A percentile compares a stretch with the other conserved stretches of the same genome.
phyloP scores from a whole-genome alignment of 1,139 yeast species.

The Sugiyamaella neomexicana region DNA sequence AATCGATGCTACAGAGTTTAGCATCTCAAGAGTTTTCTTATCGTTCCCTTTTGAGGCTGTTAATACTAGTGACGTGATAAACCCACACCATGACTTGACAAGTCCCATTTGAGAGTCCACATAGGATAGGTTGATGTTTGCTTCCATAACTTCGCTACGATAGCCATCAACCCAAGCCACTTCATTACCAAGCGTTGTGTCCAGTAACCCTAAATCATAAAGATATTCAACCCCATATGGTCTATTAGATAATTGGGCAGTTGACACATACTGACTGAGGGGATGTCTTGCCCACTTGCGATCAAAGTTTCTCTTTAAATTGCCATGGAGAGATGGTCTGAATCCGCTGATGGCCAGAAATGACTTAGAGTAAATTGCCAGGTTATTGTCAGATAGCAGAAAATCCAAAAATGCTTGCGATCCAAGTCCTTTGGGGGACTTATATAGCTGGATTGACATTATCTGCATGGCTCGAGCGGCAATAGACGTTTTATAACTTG shows the following conservation, averaged over 20 bases:
- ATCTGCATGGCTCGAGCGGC: slow-evolving; percentile 72
- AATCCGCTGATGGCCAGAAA: slow-evolving; percentile 43
- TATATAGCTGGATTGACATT: slow-evolving; percentile 68
- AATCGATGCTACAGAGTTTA: slow-evolving; percentile 45
- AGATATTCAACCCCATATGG: slow-evolving; percentile 51
- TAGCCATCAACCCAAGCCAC: slow-evolving; percentile 52
- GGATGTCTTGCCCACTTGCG: slow-evolving; percentile 50
- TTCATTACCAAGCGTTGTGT: slow-evolving; percentile 52
- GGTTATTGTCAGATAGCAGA: slow-evolving; percentile 45
- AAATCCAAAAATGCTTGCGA: slow-evolving; percentile 48
- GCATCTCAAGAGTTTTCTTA: slow-evolving; percentile 41
- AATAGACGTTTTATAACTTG: slow-evolving; percentile 52
- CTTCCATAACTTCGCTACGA: slow-evolving; percentile 55
- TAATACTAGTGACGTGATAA: slow-evolving; percentile 64
- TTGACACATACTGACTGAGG: slow-evolving; percentile 50
- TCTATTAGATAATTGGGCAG: slow-evolving; percentile 21
- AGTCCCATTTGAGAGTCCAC: slow-evolving; percentile 66
- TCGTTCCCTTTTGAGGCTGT: slow-evolving; percentile 40
- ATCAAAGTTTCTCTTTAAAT: slow-evolving; percentile 49
- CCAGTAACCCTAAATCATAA: slow-evolving; percentile 66
- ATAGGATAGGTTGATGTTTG: slow-evolving; percentile 65
- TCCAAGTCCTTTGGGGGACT: slow-evolving; percentile 34
- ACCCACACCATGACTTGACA: slow-evolving; percentile 76
- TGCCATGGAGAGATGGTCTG: slow-evolving; percentile 49
- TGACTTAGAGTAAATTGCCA: slow-evolving; percentile 32